phyloP scores from a whole-genome alignment of 225 moss, liverwort and hornwort species.

The Climacium dendroides region DNA sequence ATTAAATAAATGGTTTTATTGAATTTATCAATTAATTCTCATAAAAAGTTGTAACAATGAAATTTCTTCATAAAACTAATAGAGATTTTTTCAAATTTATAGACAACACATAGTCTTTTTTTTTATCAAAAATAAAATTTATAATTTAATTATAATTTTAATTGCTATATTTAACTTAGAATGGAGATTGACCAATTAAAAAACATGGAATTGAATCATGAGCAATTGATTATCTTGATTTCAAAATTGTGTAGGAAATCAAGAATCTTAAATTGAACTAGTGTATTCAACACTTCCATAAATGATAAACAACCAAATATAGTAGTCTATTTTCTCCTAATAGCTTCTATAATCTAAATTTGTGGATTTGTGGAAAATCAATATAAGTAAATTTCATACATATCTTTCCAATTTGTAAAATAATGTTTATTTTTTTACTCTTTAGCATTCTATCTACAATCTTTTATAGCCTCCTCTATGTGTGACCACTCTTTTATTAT shows the following conservation, averaged over 20 bases:
- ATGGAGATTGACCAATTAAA: background rate
- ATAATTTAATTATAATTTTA: background rate
- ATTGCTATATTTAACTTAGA: background rate
- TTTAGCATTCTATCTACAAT: background rate
- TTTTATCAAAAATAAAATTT: background rate
- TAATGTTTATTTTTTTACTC: background rate
- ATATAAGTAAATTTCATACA: background rate
- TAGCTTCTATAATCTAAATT: background rate
- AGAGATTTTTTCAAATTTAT: background rate
- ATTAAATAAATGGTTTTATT: too few species aligned
- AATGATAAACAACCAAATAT: background rate
- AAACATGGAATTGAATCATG: rapidly evolving
- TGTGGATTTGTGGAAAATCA: background rate
- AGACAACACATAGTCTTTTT: rapidly evolving
- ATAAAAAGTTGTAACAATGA: background rate
- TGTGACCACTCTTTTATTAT: background rate
- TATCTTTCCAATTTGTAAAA: rapidly evolving
- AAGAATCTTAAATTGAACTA: background rate
- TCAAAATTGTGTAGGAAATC: background rate
- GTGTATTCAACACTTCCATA: rapidly evolving
- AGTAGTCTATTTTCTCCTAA: background rate
- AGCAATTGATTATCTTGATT: too few species aligned
- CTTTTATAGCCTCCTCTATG: rapidly evolving
- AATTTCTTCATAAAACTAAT: background rate
- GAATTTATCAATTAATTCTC: background rate